Base-by-base conservation (phyloP, 257 asterid genomes). In the Handroanthus guayacan region DNA sequence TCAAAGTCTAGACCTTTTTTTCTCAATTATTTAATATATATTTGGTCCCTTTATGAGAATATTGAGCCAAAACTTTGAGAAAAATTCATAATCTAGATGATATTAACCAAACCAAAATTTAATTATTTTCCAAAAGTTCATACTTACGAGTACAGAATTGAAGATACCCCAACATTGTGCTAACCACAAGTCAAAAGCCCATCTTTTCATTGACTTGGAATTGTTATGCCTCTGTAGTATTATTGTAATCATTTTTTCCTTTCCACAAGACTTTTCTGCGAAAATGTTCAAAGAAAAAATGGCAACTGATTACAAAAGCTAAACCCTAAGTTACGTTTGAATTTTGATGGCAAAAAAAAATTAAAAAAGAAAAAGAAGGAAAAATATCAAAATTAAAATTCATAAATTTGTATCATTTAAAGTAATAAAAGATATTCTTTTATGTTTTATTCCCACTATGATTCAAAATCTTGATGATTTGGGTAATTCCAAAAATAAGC, bases 141-240 rank as follows among this genome's bases (percentile, higher is more conserved):
- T 47, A 36, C 50, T 58, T 45, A 47, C 31, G 1, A 48, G 67
- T 50, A 12, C 8, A 52, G 16, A 25, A 52, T 44, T 51, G 9
- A 52, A 9, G 14, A 14, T 6, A 16, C 75, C 37, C 57, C 38
- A 69, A 61, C 58, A 62, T 69, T 71, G 61, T 69, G 81, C 70
- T 16, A 69, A 18, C 12, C 13, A 45, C 65, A 60, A 10, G 38
- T 56, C 66, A 10, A 31, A 52, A 52, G 25, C 9, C 20, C 48
- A 61, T 36, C 41, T 39, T 43, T 6, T 55, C 50, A 4, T 45
- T 56, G 51, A 65, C 72, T 31, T 7, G 16, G 3, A 51, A 43
- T 9, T 50, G 25, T 36, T 6, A 2, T 44, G 48, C 34, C 54
- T 63, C 44, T 25, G 1, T 50, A 62, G 20, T 17, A 11, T 54